Percentiles rank a stretch among this genome's conserved stretches.
These are phyloP conservation scores for Kwoniella botswanensis DNA, from an alignment of 768 basidiomycete genomes.

Conservation along the genomic window DNA sequence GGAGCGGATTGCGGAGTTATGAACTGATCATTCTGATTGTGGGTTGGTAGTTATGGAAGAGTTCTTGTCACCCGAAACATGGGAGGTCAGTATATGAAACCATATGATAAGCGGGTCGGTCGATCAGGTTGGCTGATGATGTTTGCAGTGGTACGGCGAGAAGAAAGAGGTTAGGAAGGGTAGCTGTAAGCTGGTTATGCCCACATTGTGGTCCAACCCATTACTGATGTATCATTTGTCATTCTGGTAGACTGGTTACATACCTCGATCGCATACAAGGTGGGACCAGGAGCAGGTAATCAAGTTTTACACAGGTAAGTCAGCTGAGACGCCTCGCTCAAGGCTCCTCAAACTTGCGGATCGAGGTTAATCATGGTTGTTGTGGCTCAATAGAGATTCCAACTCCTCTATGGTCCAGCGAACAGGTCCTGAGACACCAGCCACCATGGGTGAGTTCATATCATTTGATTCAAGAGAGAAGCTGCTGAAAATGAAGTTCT, in stretches of 20 bases:
- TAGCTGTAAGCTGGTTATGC: conserved; percentile 27
- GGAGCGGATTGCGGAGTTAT: no score
- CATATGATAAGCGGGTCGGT: no score
- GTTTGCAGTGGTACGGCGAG: conserved; percentile 28
- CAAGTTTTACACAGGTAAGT: conserved; percentile 31
- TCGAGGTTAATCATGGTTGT: no score
- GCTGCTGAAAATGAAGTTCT: no score
- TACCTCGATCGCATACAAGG: conserved; percentile 35
- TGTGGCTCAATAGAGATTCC: conserved; percentile 29
- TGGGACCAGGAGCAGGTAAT: conserved; percentile 25
- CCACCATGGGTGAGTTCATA: conserved; percentile 20
- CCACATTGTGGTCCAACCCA: neutral
- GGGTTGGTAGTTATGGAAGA: conserved; percentile 30
- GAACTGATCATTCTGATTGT: neutral
- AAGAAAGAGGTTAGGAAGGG: conserved; percentile 30
- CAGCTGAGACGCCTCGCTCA: no score
- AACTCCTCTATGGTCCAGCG: conserved; percentile 30
- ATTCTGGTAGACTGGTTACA: conserved; percentile 30
- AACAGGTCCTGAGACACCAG: conserved; percentile 25
- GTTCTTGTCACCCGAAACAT: conserved; percentile 28
- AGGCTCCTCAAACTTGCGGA: no score
- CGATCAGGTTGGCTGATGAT: neutral
- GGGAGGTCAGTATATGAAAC: conserved; percentile 31
- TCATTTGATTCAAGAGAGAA: no score
- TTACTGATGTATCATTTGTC: neutral